Percentiles rank a stretch among this genome's conserved stretches.
Evolutionary conservation across 352 stramenopile species (phyloP).

Genomic region (Phytopythium chamaehyphon): DNA sequence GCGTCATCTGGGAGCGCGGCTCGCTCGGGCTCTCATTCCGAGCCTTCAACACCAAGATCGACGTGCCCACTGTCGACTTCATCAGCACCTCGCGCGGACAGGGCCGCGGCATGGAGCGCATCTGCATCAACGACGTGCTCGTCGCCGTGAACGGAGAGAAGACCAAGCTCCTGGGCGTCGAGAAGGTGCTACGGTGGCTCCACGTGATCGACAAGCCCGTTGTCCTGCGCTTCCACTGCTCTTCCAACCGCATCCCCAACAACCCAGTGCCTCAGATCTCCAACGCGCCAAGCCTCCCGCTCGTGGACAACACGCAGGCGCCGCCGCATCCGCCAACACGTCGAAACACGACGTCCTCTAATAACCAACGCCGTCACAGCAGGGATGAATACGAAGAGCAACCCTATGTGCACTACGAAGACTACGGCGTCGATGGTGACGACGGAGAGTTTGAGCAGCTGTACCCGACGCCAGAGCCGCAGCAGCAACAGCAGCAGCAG

Average conservation of each 20-base stretch:
- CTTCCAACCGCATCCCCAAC: slow-evolving; percentile 58
- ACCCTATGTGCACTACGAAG: slow-evolving; percentile 3
- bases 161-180: slow-evolving; percentile 65
- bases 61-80: slow-evolving; percentile 61
- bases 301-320: slow-evolving; percentile 26
- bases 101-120: slow-evolving; percentile 51
- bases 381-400: neutral
- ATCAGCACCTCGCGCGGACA: slow-evolving; percentile 28
- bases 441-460: slow-evolving; percentile 13
- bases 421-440: slow-evolving; percentile 15
- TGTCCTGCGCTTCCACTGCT: slow-evolving; percentile 74
- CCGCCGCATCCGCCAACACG: slow-evolving; percentile 18
- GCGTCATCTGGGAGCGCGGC: slow-evolving; percentile 63
- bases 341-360: slow-evolving; percentile 10
- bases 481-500: slow-evolving; percentile 8
- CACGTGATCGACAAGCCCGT: slow-evolving; percentile 73
- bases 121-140: slow-evolving; percentile 80
- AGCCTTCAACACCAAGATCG: slow-evolving; percentile 58
- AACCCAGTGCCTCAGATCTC: slow-evolving; percentile 17
- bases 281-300: slow-evolving; percentile 13
- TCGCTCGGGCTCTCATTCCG: slow-evolving; percentile 72
- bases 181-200: slow-evolving; percentile 74
- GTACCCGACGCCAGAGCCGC: slow-evolving; percentile 14
- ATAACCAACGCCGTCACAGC: slow-evolving; percentile 23
- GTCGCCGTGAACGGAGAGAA: slow-evolving; percentile 80